Evolutionary conservation across 2,329 filamentous ascomycete genomes (phyloP).

Genomic region (Arthrocladium fulminans): DNA sequence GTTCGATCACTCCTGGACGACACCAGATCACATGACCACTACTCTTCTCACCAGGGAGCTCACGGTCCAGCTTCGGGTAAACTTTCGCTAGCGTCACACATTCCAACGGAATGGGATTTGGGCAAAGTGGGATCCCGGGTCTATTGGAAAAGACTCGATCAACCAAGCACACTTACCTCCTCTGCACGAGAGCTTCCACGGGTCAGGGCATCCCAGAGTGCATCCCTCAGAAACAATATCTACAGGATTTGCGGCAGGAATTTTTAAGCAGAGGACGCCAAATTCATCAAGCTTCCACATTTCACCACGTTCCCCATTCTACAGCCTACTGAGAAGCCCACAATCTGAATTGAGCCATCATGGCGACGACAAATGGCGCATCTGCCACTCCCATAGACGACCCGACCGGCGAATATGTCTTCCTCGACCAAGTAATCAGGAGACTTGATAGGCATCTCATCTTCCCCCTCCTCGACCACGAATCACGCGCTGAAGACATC

Average conservation of each 20-base stretch:
- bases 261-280: too few relatives aligned
- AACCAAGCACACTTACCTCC: too few relatives aligned
- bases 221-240: too few relatives aligned
- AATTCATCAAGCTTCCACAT: too few relatives aligned
- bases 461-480: slow-evolving; percentile 92
- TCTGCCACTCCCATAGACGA: slow-evolving; percentile 23
- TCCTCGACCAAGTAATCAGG: slow-evolving; percentile 80
- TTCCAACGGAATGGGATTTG: background rate
- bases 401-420: slow-evolving; percentile 61
- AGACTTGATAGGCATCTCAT: slow-evolving; percentile 93
- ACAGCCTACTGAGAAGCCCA: too few relatives aligned
- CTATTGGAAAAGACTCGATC: background rate
- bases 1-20: background rate
- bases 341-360: background rate
- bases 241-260: too few relatives aligned
- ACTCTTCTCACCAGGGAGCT: background rate
- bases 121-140: background rate
- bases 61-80: background rate
- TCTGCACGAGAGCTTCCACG: too few relatives aligned
- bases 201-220: too few relatives aligned
- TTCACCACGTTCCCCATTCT: too few relatives aligned
- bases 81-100: slow-evolving; percentile 6
- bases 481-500: slow-evolving; percentile 71
- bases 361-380: slow-evolving; percentile 10
- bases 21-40: background rate